Percentiles rank a stretch among this genome's conserved stretches.
These are phyloP conservation scores for Nakaseomyces bracarensis DNA, from an alignment of 1,139 yeast genomes.

Conservation along the genomic window DNA sequence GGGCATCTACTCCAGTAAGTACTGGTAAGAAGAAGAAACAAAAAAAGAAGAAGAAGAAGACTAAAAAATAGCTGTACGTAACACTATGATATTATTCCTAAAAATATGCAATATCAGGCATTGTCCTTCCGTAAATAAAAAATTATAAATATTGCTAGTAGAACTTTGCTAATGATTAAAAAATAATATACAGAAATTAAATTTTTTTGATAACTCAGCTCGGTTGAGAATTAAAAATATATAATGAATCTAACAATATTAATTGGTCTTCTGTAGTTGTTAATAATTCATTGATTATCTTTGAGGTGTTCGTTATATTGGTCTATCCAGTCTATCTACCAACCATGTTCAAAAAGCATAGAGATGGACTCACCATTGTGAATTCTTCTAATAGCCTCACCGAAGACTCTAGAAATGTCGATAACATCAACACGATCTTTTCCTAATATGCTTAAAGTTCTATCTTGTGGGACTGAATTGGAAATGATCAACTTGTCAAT, in stretches of 20 bases:
- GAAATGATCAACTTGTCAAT: constrained; percentile 85
- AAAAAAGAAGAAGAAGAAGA: constrained; percentile 7
- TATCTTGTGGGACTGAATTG: constrained; percentile 84
- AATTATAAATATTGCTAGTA: neutral
- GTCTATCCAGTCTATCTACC: constrained; percentile 34
- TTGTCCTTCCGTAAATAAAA: neutral
- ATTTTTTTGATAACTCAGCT: neutral
- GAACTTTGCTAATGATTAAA: neutral
- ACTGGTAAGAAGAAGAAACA: constrained; percentile 3
- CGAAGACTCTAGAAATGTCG: constrained; percentile 81
- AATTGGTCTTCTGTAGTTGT: too few relatives aligned
- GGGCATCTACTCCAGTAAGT: constrained; percentile 4
- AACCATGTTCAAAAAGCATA: constrained; percentile 84
- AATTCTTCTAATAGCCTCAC: constrained; percentile 90
- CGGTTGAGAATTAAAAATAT: constrained; percentile 1
- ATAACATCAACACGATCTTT: constrained; percentile 64
- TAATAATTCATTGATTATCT: too few relatives aligned
- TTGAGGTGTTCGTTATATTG: neutral
- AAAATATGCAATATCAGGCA: neutral
- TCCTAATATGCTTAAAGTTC: constrained; percentile 39
- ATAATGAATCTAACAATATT: neutral
- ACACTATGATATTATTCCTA: constrained; percentile 3
- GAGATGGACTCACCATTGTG: constrained; percentile 96
- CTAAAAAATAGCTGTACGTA: neutral
- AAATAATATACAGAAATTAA: neutral